A percentile compares a stretch with the other conserved stretches of the same genome.
Evolutionary conservation across 257 asterid species (phyloP).

Genomic region (Perilla frutescens): DNA sequence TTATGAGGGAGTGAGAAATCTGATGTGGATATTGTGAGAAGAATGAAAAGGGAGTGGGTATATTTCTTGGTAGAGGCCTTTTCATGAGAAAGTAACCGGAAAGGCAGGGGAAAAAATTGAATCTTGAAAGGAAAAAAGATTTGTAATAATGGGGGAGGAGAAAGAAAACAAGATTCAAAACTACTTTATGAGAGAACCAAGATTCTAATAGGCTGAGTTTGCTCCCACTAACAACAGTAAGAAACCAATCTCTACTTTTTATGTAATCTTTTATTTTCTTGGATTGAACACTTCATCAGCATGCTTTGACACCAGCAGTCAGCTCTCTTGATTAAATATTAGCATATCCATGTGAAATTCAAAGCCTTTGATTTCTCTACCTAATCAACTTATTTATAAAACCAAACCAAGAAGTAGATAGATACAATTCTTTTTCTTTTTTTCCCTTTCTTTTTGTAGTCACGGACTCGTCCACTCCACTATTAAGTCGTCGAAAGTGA

Average conservation of each 20-base stretch:
- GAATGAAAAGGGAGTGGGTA: slow-evolving; percentile 27
- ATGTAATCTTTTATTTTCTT: slow-evolving; percentile 37
- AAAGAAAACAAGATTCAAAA: slow-evolving; percentile 57
- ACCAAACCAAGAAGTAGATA: slow-evolving; percentile 20
- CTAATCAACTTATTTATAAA: background rate
- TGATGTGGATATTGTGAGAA: slow-evolving; percentile 46
- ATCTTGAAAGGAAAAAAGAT: slow-evolving; percentile 46
- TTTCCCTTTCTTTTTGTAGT: background rate
- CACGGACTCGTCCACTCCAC: background rate
- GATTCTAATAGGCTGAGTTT: slow-evolving; percentile 57
- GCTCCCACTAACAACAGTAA: slow-evolving; percentile 51
- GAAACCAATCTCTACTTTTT: slow-evolving; percentile 41
- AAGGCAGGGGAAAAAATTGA: slow-evolving; percentile 40
- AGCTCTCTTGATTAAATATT: slow-evolving; percentile 34
- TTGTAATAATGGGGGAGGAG: slow-evolving; percentile 40
- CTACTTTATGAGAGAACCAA: slow-evolving; percentile 54
- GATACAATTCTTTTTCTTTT: background rate
- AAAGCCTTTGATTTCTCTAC: slow-evolving; percentile 29
- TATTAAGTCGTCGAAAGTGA: no score
- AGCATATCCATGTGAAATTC: slow-evolving; percentile 30
- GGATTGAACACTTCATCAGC: slow-evolving; percentile 40
- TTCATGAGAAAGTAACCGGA: slow-evolving; percentile 39
- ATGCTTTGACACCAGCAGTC: slow-evolving; percentile 34
- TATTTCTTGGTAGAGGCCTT: slow-evolving; percentile 38
- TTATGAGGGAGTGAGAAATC: slow-evolving; percentile 34